Base-by-base conservation (phyloP, 495 filamentous ascomycete genomes). In the Xylaria nigripes region DNA sequence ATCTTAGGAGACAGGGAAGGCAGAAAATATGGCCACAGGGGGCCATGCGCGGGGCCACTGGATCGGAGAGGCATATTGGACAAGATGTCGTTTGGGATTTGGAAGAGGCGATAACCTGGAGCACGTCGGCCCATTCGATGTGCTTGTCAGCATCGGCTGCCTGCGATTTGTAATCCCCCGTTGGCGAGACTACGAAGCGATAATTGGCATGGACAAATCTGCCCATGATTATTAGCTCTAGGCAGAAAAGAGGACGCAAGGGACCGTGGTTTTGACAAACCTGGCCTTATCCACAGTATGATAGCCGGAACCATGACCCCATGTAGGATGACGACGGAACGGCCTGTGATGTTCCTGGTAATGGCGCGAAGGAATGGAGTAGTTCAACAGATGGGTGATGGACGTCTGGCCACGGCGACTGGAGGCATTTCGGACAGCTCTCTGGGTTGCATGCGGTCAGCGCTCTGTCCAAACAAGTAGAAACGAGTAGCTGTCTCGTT, bases 11-110 rank as follows among this genome's bases (percentile, higher is more conserved):
- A 68, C 93, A 98, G 12, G 93, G 86, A 40, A 96, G 75, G 68
- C 93, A 98, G 64, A 96, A 96, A 23, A 98, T 96, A 66, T 98
- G 93, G 13, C 93, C 93, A 66, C 93, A 98, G 61, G 87, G 91
- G 38, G 93, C 90, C 93, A 98, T 98, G 51, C 94, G 85, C 24
- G 93, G 92, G 3, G 93, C 93, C 6, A 95, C 89, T 0, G 93
- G 92, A 32, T 80, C 84, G 1, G 87, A 95, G 21, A 98, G 74
- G 63, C 93, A 98, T 42, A 98, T 97, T 0, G 93, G 93, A 67
- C 93, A 98, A 30, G 84, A 86, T 3, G 92, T 80, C 30, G 81
- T 76, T 70, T 98, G 93, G 1, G 91, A 95, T 67, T 90, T 83
- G 44, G 86, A 82, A 8, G 93, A 97, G 1, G 86, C 93, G 38